phyloP scores from a whole-genome alignment of 495 filamentous ascomycete species.

The Aspergillus ellipticus region DNA sequence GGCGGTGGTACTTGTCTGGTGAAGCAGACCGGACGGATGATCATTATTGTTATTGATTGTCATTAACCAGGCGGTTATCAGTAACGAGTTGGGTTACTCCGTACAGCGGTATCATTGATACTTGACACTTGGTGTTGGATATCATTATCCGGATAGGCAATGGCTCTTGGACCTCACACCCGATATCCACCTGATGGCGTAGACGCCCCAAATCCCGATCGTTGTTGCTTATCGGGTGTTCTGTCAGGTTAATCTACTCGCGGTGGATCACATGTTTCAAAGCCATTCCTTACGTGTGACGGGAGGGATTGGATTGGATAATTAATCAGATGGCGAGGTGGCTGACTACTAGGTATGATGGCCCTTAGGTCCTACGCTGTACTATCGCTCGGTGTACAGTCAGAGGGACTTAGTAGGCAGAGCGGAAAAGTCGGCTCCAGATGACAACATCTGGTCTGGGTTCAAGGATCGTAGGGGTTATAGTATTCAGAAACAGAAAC shows the following conservation, averaged over 20 bases:
- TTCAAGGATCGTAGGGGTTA: background rate
- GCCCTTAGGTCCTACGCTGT: no score
- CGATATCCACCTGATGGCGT: background rate
- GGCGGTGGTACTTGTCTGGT: background rate
- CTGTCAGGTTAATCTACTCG: background rate
- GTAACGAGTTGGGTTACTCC: background rate
- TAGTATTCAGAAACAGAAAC: background rate
- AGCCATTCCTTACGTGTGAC: background rate
- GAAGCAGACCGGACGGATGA: background rate
- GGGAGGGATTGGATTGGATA: background rate
- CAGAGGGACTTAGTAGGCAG: no score
- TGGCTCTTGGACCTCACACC: background rate
- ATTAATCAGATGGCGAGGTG: background rate
- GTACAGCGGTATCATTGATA: background rate
- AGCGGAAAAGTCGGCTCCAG: slow-evolving; percentile 15
- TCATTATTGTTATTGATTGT: background rate
- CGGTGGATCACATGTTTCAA: slow-evolving; percentile 11
- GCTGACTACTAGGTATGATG: background rate
- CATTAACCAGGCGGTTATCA: background rate
- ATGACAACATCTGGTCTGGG: slow-evolving; percentile 6
- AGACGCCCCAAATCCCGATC: background rate
- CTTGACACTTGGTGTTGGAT: background rate
- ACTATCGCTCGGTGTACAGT: background rate
- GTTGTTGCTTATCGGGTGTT: background rate
- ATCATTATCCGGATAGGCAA: background rate